phyloP scores from a whole-genome alignment of 495 filamentous ascomycete species.

The Penicillium paradoxum region DNA sequence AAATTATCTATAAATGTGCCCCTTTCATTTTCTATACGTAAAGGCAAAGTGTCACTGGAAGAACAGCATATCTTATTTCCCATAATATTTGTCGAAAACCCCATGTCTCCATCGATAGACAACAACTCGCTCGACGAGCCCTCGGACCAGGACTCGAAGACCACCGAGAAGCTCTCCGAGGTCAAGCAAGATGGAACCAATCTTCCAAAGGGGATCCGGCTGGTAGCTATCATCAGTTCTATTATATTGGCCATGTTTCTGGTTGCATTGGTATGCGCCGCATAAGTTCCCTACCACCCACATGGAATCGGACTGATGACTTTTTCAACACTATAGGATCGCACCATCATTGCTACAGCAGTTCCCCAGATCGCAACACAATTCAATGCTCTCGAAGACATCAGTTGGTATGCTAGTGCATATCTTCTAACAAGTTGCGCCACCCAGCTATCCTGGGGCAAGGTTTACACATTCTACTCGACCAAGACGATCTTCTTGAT shows the following conservation, averaged over 20 bases:
- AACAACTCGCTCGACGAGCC: not conserved
- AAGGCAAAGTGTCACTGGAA: too few relatives aligned
- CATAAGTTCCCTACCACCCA: not conserved
- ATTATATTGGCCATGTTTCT: constrained; percentile 31
- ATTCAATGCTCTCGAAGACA: constrained; percentile 60
- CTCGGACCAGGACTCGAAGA: not conserved
- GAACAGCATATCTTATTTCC: too few relatives aligned
- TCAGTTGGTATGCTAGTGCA: constrained; percentile 50
- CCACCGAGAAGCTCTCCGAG: constrained; percentile 2
- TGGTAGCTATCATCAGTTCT: constrained; percentile 18
- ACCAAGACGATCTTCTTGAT: constrained; percentile 54
- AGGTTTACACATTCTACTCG: constrained; percentile 60
- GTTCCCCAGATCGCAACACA: constrained; percentile 64
- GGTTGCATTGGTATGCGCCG: constrained; percentile 30
- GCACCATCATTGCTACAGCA: constrained; percentile 67
- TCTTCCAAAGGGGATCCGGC: not conserved
- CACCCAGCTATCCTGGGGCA: constrained; percentile 50
- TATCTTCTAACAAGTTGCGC: constrained; percentile 46
- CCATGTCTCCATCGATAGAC: too few relatives aligned
- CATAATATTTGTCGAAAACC: too few relatives aligned
- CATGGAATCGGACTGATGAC: not conserved
- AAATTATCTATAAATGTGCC: too few relatives aligned
- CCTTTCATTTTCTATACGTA: too few relatives aligned
- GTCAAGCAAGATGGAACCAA: not conserved
- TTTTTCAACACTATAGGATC: constrained; percentile 32